A percentile compares a stretch with the other conserved stretches of the same genome.
Evolutionary conservation across 495 filamentous ascomycete species (phyloP).

Genomic region (Xylaria palmicola): DNA sequence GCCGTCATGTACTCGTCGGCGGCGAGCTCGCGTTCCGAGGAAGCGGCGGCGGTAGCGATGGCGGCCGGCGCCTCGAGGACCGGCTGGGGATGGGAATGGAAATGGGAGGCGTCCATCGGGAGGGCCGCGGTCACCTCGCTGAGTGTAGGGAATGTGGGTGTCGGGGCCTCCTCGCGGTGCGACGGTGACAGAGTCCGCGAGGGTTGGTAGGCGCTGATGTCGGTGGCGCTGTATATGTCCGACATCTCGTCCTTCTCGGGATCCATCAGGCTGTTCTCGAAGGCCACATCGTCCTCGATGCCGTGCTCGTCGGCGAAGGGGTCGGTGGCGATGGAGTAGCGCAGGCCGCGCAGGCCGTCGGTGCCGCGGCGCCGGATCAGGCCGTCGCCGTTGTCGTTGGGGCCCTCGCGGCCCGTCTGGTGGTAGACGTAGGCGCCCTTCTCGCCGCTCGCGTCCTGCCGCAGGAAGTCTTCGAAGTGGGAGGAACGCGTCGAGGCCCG

Average conservation of each 20-base stretch:
- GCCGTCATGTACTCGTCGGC: slow-evolving; percentile 48
- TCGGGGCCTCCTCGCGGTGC: slow-evolving; percentile 4
- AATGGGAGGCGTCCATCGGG: slow-evolving; percentile 7
- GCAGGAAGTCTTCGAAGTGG: slow-evolving; percentile 57
- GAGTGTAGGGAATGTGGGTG: slow-evolving; percentile 16
- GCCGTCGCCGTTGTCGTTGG: slow-evolving; percentile 39
- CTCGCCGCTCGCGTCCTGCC: slow-evolving; percentile 41
- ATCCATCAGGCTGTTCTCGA: slow-evolving; percentile 34
- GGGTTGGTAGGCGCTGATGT: slow-evolving; percentile 27
- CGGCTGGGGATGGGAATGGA: background rate
- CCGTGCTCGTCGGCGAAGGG: slow-evolving; percentile 60
- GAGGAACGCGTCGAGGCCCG: slow-evolving; percentile 27
- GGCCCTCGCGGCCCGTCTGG: slow-evolving; percentile 41
- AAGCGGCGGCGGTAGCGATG: background rate
- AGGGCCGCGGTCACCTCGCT: slow-evolving; percentile 28
- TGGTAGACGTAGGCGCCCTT: slow-evolving; percentile 53
- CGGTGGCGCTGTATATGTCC: slow-evolving; percentile 53
- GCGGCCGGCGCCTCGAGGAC: background rate
- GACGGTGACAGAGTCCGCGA: slow-evolving; percentile 21
- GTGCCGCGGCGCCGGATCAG: slow-evolving; percentile 45
- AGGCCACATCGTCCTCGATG: slow-evolving; percentile 45
- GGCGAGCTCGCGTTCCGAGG: slow-evolving; percentile 34
- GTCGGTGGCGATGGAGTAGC: slow-evolving; percentile 54
- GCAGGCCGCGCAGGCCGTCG: slow-evolving; percentile 50
- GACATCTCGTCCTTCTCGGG: slow-evolving; percentile 50